Conservation (phyloP, 192 early-diverging fungal species). For the Blastocladiella britannica region DNA sequence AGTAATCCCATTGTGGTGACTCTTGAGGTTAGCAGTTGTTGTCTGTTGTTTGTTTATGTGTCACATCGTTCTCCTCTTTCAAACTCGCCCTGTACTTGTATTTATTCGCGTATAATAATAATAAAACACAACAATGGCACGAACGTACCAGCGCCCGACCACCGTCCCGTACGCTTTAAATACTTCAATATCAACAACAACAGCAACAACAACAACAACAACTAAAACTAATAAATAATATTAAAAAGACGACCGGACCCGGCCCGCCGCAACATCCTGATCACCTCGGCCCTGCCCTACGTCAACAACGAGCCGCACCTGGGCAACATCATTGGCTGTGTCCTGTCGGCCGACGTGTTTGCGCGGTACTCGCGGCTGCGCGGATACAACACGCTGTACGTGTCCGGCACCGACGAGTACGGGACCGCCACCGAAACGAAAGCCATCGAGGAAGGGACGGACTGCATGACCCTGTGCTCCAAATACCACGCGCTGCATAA, state of each 20-base stretch:
- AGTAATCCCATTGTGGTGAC: no score
- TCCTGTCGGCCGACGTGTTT: constrained; percentile 89
- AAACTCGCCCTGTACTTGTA: no score
- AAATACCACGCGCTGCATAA: constrained; percentile 80
- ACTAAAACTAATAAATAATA: not conserved
- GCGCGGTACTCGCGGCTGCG: constrained; percentile 80
- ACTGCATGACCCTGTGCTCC: constrained; percentile 85
- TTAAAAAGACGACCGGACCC: constrained; percentile 27
- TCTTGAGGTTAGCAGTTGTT: no score
- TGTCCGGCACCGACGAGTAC: constrained; percentile 98
- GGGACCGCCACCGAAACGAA: constrained; percentile 98
- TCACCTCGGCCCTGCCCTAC: constrained; percentile 92
- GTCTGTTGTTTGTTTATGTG: no score
- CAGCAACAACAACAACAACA: not conserved
- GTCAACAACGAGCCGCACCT: constrained; percentile 98
- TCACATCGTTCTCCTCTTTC: no score
- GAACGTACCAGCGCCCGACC: not conserved
- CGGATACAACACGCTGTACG: constrained; percentile 71
- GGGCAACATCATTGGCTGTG: constrained; percentile 98
- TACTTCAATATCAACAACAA: not conserved
- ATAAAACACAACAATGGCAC: no score
- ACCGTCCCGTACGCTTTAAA: not conserved
- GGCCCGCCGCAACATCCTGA: constrained; percentile 67
- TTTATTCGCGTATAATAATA: no score
- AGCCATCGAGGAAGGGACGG: constrained; percentile 73